phyloP scores from a whole-genome alignment of 2,329 filamentous ascomycete species.

The Fusarium sp. region DNA sequence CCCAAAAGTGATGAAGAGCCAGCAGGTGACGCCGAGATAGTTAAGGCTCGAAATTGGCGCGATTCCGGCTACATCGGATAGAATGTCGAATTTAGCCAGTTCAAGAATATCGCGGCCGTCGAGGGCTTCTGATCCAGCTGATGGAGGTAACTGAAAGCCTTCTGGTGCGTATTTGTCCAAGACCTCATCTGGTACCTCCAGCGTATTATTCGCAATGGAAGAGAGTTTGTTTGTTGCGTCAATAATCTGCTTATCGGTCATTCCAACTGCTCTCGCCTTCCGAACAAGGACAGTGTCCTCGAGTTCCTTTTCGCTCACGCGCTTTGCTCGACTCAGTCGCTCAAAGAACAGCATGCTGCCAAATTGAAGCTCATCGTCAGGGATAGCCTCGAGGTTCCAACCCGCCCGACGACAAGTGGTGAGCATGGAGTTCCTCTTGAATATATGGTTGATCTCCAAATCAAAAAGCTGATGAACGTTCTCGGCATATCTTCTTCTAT shows the following conservation, averaged over 20 bases:
- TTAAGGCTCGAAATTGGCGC: conserved; percentile 48
- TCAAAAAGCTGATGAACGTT: neutral
- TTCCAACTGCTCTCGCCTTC: neutral
- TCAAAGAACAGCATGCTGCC: conserved; percentile 34
- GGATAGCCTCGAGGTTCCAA: conserved; percentile 51
- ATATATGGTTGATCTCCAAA: conserved; percentile 40
- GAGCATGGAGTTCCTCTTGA: conserved; percentile 48
- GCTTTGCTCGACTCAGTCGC: neutral
- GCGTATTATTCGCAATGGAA: neutral
- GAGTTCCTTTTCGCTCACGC: accelerated
- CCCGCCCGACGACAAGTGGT: conserved; percentile 43
- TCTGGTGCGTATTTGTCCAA: neutral
- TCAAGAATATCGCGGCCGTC: conserved; percentile 27
- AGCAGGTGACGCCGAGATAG: conserved; percentile 43
- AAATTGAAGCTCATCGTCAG: conserved; percentile 45
- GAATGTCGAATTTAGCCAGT: conserved; percentile 38
- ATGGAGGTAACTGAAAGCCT: neutral
- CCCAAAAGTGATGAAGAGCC: conserved; percentile 40
- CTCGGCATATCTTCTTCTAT: neutral
- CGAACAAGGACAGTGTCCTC: neutral
- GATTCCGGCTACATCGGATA: conserved; percentile 5
- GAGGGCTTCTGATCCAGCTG: neutral
- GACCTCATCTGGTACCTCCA: neutral
- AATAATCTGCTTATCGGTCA: neutral
- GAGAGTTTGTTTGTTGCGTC: neutral